Evolutionary conservation across 495 filamentous ascomycete genomes (phyloP).

Genomic region (Aspergillus asperescens): DNA sequence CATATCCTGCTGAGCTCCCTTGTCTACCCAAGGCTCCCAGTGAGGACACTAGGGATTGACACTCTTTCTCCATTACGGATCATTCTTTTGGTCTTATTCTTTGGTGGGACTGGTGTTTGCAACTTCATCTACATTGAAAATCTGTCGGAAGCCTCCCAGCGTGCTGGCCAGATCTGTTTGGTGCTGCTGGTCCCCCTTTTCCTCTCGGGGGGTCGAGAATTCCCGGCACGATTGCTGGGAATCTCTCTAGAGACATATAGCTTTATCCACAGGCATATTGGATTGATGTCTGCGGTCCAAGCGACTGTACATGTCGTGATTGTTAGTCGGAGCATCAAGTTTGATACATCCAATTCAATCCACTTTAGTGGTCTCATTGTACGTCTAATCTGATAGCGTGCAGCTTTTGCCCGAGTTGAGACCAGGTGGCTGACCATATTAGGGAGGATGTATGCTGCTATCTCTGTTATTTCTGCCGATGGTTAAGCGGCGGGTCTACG

Average conservation of each 20-base stretch:
- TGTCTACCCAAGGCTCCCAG: constrained; percentile 2
- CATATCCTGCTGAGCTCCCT: constrained; percentile 1
- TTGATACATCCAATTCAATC: constrained; percentile 2
- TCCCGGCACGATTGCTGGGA: constrained; percentile 18
- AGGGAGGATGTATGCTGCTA: constrained; percentile 16
- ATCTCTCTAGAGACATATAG: constrained; percentile 23
- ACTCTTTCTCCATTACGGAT: constrained; percentile 1
- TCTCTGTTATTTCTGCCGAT: constrained; percentile 16
- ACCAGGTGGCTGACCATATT: not conserved
- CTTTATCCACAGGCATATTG: constrained; percentile 20
- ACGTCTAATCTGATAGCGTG: not conserved
- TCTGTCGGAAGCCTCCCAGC: not conserved
- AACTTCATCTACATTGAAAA: constrained; percentile 9
- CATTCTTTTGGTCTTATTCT: constrained; percentile 2
- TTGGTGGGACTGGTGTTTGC: constrained; percentile 8
- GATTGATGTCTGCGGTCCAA: constrained; percentile 17
- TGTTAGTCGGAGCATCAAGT: not conserved
- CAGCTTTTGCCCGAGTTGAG: not conserved
- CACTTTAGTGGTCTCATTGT: constrained; percentile 17
- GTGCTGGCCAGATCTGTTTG: constrained; percentile 13
- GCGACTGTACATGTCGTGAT: constrained; percentile 14
- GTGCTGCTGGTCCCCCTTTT: constrained; percentile 14
- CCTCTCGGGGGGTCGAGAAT: constrained; percentile 16
- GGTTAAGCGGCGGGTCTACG: constrained; percentile 18
- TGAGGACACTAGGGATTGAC: not conserved